Evolutionary conservation across 768 basidiomycete genomes (phyloP).

Genomic region (Cyclocybe aegerita): DNA sequence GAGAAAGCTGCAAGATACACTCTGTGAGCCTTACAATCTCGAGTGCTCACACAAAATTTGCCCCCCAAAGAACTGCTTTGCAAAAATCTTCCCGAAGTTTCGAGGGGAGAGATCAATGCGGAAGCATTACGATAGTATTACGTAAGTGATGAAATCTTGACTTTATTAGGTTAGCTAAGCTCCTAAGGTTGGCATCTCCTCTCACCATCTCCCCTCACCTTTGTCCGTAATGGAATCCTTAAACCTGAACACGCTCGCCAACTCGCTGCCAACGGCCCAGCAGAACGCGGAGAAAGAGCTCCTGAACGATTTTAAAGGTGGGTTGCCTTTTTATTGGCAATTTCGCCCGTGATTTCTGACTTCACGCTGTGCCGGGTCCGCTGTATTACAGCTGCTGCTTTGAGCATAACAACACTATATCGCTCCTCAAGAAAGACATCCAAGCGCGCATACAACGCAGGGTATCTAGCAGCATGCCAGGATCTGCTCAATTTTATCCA

Average conservation of each 20-base stretch:
- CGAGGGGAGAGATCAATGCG: too few species aligned
- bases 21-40: too few species aligned
- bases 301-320: slow-evolving; percentile 81
- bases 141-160: too few species aligned
- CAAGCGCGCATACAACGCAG: slow-evolving; percentile 78
- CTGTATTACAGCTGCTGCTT: slow-evolving; percentile 63
- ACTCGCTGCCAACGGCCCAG: slow-evolving; percentile 67
- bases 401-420: slow-evolving; percentile 84
- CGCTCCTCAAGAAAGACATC: slow-evolving; percentile 75
- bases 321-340: slow-evolving; percentile 16
- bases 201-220: neutral
- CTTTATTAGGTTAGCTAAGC: too few species aligned
- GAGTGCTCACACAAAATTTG: too few species aligned
- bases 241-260: slow-evolving; percentile 77
- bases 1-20: too few species aligned
- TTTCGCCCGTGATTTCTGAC: slow-evolving; percentile 3
- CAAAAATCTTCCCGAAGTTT: too few species aligned
- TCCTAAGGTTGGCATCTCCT: too few species aligned
- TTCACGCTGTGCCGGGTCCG: neutral
- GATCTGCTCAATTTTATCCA: slow-evolving; percentile 83
- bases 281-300: slow-evolving; percentile 83
- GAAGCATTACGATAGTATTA: too few species aligned
- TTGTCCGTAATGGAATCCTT: slow-evolving; percentile 62
- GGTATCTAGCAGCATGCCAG: slow-evolving; percentile 77
- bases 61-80: too few species aligned